Evolutionary conservation across 345 rosid genomes (phyloP), one percentile per base, ranked within the genome.

Genomic region (Citrus glauca): DNA sequence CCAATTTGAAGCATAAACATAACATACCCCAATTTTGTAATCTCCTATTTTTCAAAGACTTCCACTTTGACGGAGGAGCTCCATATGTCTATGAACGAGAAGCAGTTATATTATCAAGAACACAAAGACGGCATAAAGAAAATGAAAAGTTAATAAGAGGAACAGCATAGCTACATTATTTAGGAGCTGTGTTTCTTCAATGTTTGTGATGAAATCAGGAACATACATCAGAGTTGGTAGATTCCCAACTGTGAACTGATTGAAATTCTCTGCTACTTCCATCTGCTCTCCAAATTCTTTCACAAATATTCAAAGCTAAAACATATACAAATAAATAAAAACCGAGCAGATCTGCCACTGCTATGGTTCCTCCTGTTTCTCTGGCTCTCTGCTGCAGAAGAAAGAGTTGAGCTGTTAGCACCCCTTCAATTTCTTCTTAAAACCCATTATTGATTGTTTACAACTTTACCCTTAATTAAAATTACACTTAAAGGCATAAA

Each of bases 1-100:
- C 61, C 37, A 65, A 30, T 70, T 45, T 50, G 28, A 32, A 70
- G 67, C 20, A 6, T 30, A 8, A 59, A 35, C 35, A 9, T 56
- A 35, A 77, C 88, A 48, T 73, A 96, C 98, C 97, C 95, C 95
- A 96, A 77, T 96, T 91, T 84, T 96, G 97, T 72, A 96, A 86
- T 80, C 97, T 91, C 82, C 97, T 88, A 78, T 89, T 94, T 89
- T 91, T 92, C 88, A 94, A 84, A 7, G 92, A 81, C 77, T 91
- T 94, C 99, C 99, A 94, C 79, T 90, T 92, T 45, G 97, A 87
- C 33, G 68, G 57, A 69, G 99, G 95, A 65, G 91, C 90, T 75
- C 86, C 90, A 81, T 91, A 79, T 57, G 91, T 90, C 98, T 90
- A 80, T 40, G 75, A 56, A 64, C 9, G 65, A 27, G 66, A 56